Conservation (phyloP, 2,329 filamentous ascomycete species). For the Colletotrichum limetticola region DNA sequence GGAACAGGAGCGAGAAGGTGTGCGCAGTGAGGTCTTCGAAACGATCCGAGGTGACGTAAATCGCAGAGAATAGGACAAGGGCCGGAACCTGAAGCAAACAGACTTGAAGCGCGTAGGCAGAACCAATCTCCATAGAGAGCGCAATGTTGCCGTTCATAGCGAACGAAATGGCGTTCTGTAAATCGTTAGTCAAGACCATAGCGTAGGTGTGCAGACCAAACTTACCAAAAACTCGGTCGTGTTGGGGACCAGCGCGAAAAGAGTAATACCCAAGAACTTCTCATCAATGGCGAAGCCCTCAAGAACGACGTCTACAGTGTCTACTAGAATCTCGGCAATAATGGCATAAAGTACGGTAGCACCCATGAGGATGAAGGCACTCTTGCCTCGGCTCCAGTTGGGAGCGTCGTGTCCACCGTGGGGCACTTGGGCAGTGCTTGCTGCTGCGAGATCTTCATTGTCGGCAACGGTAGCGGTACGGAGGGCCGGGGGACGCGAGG, state of each 20-base stretch:
- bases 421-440: constrained; percentile 43
- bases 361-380: constrained; percentile 85
- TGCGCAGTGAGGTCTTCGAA: constrained; percentile 60
- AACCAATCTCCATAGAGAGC: constrained; percentile 98
- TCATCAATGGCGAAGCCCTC: constrained; percentile 92
- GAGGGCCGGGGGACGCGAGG: constrained; percentile 53
- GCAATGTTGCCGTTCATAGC: constrained; percentile 99
- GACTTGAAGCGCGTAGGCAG: constrained; percentile 95
- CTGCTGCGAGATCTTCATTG: constrained; percentile 55
- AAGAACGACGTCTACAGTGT: constrained; percentile 96
- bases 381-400: constrained; percentile 95
- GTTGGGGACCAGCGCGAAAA: constrained; percentile 97
- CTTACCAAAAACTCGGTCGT: constrained; percentile 95
- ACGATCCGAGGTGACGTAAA: constrained; percentile 57
- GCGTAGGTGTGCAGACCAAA: constrained; percentile 34
- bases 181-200: background rate
- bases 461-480: constrained; percentile 54
- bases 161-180: constrained; percentile 96
- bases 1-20: constrained; percentile 90
- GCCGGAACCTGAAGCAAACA: constrained; percentile 95
- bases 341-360: constrained; percentile 95
- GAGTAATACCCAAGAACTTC: constrained; percentile 95
- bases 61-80: constrained; percentile 90
- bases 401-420: constrained; percentile 94
- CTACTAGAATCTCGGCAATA: constrained; percentile 95